Evolutionary conservation across 2,329 filamentous ascomycete genomes (phyloP), one percentile per base, ranked within the genome.

Genomic region (Ustilaginoidea virens): DNA sequence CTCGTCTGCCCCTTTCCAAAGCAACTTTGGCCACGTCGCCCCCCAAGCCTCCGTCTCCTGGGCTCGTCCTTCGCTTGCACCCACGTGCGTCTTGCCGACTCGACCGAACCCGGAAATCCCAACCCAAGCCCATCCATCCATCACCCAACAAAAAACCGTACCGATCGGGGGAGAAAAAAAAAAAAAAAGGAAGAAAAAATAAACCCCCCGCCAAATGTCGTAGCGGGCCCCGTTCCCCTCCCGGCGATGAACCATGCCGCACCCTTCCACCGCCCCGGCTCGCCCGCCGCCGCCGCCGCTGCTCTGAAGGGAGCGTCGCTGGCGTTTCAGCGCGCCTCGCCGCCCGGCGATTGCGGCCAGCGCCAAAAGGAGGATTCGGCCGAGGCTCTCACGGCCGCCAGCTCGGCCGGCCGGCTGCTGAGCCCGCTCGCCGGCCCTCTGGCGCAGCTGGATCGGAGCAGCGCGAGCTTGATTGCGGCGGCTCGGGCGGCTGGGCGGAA

Each of bases 401-500:
- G 55, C 7, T 55, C 58, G 16, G 41, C 36, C 28, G 53, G 55
- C 27, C 18, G 18, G 14, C 22, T 3, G 7, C 7, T 7, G 22
- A 7, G 24, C 24, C 14, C 9, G 9, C 9, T 16, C 23, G 22
- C 9, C 16, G 7, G 10, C 17, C 10, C 13, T 25, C 13, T 25
- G 33, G 25, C 31, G 22, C 33, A 30, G 34, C 32, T 44, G 31
- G 60, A 60, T 32, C 43, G 53, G 10, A 64, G 62, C 33, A 74
- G 65, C 25, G 61, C 72, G 5, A 56, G 76, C 69, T 51, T 56
- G 33, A 58, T 58, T 29, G 54, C 55, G 10, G 74, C 73, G 13
- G 74, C 70, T 31, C 59, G 74, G 45, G 67, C 69, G 11, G 63
- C 58, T 16, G 69, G 69, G 37, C 56, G 63, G 4, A 64, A 49